These are phyloP conservation scores for Oxyria digyna DNA, from an alignment of 148 eudicot genomes.

Conservation along the genomic window DNA sequence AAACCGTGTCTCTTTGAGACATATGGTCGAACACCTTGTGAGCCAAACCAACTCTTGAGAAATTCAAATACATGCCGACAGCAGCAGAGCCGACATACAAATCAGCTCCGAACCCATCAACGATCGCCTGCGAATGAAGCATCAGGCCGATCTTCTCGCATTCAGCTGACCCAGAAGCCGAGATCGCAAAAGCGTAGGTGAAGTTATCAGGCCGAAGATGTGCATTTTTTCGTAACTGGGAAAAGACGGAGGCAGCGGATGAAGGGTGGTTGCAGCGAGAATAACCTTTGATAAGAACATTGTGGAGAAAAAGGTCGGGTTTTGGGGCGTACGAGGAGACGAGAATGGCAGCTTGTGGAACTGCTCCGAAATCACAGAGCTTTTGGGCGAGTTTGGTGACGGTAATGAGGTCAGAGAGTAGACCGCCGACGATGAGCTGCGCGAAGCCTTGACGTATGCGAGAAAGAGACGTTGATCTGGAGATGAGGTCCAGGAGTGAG, in stretches of 20 bases:
- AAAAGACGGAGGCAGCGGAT: conserved; percentile 11
- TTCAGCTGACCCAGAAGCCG: conserved; percentile 6
- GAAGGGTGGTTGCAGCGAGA: conserved; percentile 14
- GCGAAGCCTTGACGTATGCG: conserved; percentile 59
- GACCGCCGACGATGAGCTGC: conserved; percentile 43
- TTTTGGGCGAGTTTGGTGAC: conserved; percentile 67
- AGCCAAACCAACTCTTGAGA: conserved; percentile 4
- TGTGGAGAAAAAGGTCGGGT: conserved; percentile 21
- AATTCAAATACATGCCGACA: conserved; percentile 15
- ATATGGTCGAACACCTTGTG: conserved; percentile 7
- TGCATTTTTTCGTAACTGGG: conserved; percentile 18
- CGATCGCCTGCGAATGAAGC: conserved; percentile 16
- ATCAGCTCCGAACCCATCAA: conserved; percentile 11
- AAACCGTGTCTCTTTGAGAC: conserved; percentile 16
- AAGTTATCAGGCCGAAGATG: conserved; percentile 23
- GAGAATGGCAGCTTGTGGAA: conserved; percentile 31
- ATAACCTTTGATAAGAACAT: conserved; percentile 8
- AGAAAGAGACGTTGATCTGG: conserved; percentile 25
- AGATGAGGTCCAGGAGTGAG: conserved; percentile 30
- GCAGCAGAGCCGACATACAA: conserved; percentile 13
- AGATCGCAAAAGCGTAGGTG: conserved; percentile 31
- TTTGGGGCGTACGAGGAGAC: conserved; percentile 20
- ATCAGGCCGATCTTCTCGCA: conserved; percentile 13
- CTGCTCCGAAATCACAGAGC: conserved; percentile 32
- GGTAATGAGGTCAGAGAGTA: conserved; percentile 25